These are phyloP conservation scores for Cymbopogon citratus DNA, from an alignment of 176 grass and related monocot genomes.

Conservation along the genomic window DNA sequence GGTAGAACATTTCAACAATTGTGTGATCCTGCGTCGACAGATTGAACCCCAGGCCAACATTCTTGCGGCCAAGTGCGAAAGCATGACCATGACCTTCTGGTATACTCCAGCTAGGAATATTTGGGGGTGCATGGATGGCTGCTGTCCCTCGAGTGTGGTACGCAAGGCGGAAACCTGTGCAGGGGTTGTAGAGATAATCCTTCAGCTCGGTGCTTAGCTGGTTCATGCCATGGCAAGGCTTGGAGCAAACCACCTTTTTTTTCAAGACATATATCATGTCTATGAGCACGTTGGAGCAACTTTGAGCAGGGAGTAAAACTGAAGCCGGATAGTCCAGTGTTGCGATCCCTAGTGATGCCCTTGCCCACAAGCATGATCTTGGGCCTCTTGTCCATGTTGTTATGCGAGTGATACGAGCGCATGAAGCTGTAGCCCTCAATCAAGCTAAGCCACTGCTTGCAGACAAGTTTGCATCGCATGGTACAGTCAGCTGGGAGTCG, in stretches of 20 bases:
- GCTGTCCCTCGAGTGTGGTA: background rate
- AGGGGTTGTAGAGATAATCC: constrained; percentile 32
- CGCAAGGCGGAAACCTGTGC: background rate
- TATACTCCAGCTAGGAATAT: background rate
- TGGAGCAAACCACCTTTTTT: constrained; percentile 12
- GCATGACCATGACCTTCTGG: background rate
- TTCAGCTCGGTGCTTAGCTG: background rate
- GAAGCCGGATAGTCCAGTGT: background rate
- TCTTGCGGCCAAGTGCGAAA: background rate
- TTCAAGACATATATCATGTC: background rate
- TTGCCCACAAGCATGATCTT: constrained; percentile 35
- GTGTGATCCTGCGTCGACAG: background rate
- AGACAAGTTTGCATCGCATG: constrained; percentile 1
- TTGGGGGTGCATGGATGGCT: background rate
- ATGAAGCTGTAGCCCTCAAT: constrained; percentile 1
- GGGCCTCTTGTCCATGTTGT: constrained; percentile 2
- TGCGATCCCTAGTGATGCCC: background rate
- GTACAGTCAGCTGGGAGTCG: constrained; percentile 6
- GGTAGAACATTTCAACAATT: background rate
- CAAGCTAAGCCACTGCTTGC: constrained; percentile 23
- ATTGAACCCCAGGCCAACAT: constrained; percentile 21
- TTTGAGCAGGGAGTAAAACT: background rate
- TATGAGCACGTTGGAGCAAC: background rate
- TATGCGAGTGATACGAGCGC: background rate
- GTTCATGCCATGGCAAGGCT: constrained; percentile 31